A percentile compares a stretch with the other conserved stretches of the same genome.
These are phyloP conservation scores for Suillus tomentosus DNA, from an alignment of 768 basidiomycete genomes.

Conservation along the genomic window DNA sequence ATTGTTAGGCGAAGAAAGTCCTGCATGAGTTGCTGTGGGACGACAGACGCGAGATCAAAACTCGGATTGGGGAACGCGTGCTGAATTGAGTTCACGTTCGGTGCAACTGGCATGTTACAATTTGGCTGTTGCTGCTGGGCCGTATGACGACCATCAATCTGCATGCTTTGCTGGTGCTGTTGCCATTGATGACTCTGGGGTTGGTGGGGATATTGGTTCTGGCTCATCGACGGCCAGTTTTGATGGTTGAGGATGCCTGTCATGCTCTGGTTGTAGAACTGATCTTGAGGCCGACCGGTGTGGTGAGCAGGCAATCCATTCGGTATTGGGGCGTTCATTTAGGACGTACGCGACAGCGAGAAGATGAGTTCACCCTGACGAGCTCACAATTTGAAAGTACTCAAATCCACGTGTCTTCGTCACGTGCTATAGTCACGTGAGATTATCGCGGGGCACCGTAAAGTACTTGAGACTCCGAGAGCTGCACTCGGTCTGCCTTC, in stretches of 20 bases:
- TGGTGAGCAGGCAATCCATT: slow-evolving; percentile 17
- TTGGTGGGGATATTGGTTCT: slow-evolving; percentile 33
- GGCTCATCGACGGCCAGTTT: slow-evolving; percentile 18
- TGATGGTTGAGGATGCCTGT: not conserved
- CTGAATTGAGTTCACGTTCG: slow-evolving; percentile 15
- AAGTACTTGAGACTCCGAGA: not conserved
- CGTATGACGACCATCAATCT: slow-evolving; percentile 33
- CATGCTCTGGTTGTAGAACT: slow-evolving; percentile 24
- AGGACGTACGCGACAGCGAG: not conserved
- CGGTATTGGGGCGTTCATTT: slow-evolving; percentile 10
- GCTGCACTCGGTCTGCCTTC: not conserved
- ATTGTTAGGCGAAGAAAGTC: slow-evolving; percentile 55
- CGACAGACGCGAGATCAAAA: slow-evolving; percentile 35
- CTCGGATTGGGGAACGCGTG: slow-evolving; percentile 16
- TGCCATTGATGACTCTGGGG: slow-evolving; percentile 23
- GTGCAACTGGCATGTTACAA: not conserved
- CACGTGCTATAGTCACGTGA: slow-evolving; percentile 5
- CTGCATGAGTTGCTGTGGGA: slow-evolving; percentile 58
- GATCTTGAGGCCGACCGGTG: slow-evolving; percentile 24
- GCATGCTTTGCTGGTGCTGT: slow-evolving; percentile 37
- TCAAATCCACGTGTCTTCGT: slow-evolving; percentile 13
- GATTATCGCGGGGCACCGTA: slow-evolving; percentile 3
- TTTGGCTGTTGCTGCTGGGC: slow-evolving; percentile 23
- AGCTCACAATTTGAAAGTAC: slow-evolving; percentile 4
- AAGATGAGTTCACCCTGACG: slow-evolving; percentile 5